phyloP scores from a whole-genome alignment of 495 filamentous ascomycete species.

The Clohesyomyces aquaticus region DNA sequence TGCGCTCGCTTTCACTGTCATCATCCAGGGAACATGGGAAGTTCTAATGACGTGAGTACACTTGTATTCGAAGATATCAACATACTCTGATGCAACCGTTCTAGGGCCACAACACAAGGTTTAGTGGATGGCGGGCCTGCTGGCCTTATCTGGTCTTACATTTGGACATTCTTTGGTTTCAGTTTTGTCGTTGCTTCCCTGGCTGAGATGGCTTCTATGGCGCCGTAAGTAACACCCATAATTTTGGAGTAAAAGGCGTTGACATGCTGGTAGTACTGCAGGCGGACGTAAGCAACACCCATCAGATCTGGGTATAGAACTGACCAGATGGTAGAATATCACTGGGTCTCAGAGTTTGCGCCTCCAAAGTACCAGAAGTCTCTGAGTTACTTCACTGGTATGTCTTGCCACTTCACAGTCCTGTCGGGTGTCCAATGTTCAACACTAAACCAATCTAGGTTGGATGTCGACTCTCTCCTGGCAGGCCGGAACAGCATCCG shows the following conservation, averaged over 20 bases:
- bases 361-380: conserved; percentile 40
- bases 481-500: conserved; percentile 60
- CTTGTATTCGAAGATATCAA: background rate
- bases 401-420: background rate
- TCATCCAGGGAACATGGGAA: conserved; percentile 39
- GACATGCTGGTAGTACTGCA: background rate
- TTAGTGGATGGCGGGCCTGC: conserved; percentile 45
- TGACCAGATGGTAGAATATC: conserved; percentile 44
- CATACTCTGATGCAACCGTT: background rate
- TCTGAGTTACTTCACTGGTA: conserved; percentile 43
- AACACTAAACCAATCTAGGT: conserved; percentile 29
- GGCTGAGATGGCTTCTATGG: conserved; percentile 45
- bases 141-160: conserved; percentile 38
- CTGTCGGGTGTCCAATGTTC: background rate
- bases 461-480: conserved; percentile 66
- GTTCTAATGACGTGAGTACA: conserved; percentile 30
- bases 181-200: conserved; percentile 20
- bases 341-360: conserved; percentile 47
- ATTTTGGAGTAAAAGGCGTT: background rate
- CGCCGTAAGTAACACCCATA: conserved; percentile 6
- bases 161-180: conserved; percentile 34
- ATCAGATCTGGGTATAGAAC: background rate
- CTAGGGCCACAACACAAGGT: conserved; percentile 32
- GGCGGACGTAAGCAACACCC: too few relatives aligned
- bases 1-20: conserved; percentile 38